Conservation (phyloP, 371 early-diverging fungal genomes). For the Saksenaea oblongispora region DNA sequence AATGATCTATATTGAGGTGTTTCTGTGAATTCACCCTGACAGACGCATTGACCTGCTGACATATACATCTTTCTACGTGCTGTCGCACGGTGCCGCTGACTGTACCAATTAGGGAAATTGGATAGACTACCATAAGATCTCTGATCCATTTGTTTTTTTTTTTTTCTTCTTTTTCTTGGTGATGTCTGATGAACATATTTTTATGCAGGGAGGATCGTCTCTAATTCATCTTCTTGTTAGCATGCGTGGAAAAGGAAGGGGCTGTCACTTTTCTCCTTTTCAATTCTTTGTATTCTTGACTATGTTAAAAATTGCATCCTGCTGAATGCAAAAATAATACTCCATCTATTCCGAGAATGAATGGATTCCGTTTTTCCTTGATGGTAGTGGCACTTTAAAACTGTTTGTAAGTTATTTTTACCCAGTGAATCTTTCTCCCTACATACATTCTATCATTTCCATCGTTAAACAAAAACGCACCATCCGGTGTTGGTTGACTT, state of each 20-base stretch:
- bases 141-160: background rate
- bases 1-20: background rate
- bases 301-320: background rate
- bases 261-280: background rate
- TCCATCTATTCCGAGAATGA: no score
- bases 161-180: no score
- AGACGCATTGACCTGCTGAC: background rate
- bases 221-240: background rate
- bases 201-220: background rate
- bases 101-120: background rate
- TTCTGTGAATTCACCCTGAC: background rate
- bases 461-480: no score
- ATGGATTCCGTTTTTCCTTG: no score
- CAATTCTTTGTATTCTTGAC: background rate
- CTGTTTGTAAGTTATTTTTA: no score
- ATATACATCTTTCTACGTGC: background rate
- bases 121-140: no score
- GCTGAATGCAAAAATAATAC: background rate
- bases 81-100: background rate
- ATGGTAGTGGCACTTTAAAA: no score
- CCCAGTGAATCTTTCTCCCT: no score
- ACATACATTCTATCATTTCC: no score
- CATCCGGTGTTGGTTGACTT: no score
- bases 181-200: background rate
- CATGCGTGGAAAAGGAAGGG: background rate